Evolutionary conservation across 148 eudicot species (phyloP), one percentile per base, ranked within the genome.

Genomic region (Fallopia convolvulus): DNA sequence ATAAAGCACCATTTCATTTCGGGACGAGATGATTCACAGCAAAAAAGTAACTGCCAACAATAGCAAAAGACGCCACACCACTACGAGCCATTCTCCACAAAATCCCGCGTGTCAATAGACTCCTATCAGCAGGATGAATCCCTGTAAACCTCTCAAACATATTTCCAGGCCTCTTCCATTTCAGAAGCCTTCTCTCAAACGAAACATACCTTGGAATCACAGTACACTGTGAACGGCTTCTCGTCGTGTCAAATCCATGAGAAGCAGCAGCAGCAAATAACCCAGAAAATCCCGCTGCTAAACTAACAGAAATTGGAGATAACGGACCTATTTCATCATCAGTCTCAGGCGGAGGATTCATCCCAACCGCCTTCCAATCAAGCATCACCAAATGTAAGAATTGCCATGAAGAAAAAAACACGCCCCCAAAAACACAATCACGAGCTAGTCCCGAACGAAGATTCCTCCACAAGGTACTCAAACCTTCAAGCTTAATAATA

Each of bases 161-260:
- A 77, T 85, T 89, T 53, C 97, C 97, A 2, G 97, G 94, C 74
- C 80, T 78, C 21, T 53, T 86, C 97, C 97, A 95, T 79, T 83
- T 87, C 40, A 95, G 90, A 80, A 91, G 39, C 79, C 68, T 85
- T 82, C 96, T 92, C 88, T 95, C 99, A 96, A 87, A 86, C 76
- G 88, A 78, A 46, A 91, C 70, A 80, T 81, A 92, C 92, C 86
- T 92, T 46, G 99, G 94, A 70, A 94, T 74, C 78, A 94, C 92
- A 74, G 84, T 83, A 63, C 97, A 94, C 41, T 92, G 97, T 70
- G 99, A 84, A 23, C 99, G 89, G 78, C 81, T 84, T 81, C 78
- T 90, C 23, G 97, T 87, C 56, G 97, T 94, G 82, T 94, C 99
- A 80, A 94, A 94, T 72, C 88, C 80, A 88, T 94, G 99, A 77